These are phyloP conservation scores for Malbranchea cinnamomea DNA, from an alignment of 2,329 filamentous ascomycete species.

Conservation along the genomic window DNA sequence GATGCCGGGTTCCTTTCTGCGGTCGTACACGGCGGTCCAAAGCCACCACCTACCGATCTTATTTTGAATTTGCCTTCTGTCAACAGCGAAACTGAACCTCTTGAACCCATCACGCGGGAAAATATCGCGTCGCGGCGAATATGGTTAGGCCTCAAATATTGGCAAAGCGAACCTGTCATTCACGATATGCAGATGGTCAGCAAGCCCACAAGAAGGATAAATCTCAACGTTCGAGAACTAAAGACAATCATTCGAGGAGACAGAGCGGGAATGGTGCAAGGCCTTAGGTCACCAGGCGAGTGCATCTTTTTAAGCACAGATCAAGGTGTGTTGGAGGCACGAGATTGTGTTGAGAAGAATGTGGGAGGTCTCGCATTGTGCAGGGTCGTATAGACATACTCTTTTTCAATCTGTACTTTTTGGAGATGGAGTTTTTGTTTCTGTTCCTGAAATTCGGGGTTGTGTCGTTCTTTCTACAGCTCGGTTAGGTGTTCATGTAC, in stretches of 20 bases:
- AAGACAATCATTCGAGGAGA: constrained; percentile 54
- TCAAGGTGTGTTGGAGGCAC: constrained; percentile 60
- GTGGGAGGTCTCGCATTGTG: constrained; percentile 69
- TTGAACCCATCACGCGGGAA: constrained; percentile 44
- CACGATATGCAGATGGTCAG: constrained; percentile 50
- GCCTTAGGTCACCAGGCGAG: constrained; percentile 63
- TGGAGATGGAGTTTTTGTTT: constrained; percentile 8
- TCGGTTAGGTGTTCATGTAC: constrained; percentile 2
- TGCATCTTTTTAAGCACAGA: constrained; percentile 68
- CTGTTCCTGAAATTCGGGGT: constrained; percentile 5
- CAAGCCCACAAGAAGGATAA: constrained; percentile 60
- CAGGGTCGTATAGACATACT: constrained; percentile 37
- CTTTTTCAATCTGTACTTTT: constrained; percentile 1
- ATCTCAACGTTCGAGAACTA: constrained; percentile 47
- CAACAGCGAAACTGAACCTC: constrained; percentile 21
- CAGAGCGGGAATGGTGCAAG: constrained; percentile 50
- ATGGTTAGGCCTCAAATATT: constrained; percentile 87
- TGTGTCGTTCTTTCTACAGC: constrained; percentile 1
- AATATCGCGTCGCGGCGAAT: constrained; percentile 63
- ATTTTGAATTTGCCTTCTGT: constrained; percentile 36
- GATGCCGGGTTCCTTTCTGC: constrained; percentile 67
- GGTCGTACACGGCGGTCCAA: constrained; percentile 57
- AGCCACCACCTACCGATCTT: constrained; percentile 38
- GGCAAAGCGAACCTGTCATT: constrained; percentile 66
- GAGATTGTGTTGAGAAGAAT: constrained; percentile 68